These are phyloP conservation scores for Hemileccinum impolitum DNA, from an alignment of 768 basidiomycete species.

Conservation along the genomic window DNA sequence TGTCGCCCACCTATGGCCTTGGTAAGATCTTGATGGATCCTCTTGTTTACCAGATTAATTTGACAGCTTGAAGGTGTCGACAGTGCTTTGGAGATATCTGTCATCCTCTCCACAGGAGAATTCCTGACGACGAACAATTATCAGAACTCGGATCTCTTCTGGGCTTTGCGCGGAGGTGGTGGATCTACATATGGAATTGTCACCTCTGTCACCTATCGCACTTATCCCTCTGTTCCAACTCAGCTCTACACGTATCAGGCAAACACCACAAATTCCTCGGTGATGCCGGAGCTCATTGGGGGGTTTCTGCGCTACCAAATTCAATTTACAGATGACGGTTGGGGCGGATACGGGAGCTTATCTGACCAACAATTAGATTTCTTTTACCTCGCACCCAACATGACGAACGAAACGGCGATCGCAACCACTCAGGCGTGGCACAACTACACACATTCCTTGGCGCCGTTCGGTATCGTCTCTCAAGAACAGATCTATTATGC, in stretches of 20 bases:
- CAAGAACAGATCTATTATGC: not conserved
- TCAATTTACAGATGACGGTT: constrained; percentile 39
- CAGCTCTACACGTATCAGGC: constrained; percentile 26
- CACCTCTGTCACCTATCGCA: constrained; percentile 45
- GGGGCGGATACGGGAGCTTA: constrained; percentile 37
- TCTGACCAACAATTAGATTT: constrained; percentile 8
- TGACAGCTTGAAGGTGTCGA: constrained; percentile 37
- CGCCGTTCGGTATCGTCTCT: constrained; percentile 4
- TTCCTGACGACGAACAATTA: constrained; percentile 37
- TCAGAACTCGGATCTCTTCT: constrained; percentile 48
- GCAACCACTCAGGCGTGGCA: constrained; percentile 35
- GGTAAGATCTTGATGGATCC: constrained; percentile 24
- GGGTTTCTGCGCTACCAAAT: constrained; percentile 36
- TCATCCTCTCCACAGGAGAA: constrained; percentile 43
- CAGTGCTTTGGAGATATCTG: constrained; percentile 44
- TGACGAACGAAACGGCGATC: constrained; percentile 34
- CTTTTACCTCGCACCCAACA: constrained; percentile 33
- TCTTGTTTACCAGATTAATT: not conserved
- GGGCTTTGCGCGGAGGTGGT: constrained; percentile 53
- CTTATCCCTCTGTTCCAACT: constrained; percentile 38
- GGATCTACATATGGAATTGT: constrained; percentile 49
- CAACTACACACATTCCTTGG: constrained; percentile 17
- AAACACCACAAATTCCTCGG: constrained; percentile 31
- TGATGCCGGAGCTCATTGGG: constrained; percentile 30
- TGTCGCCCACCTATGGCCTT: constrained; percentile 42